Percentiles rank a stretch among this genome's conserved stretches.
These are phyloP conservation scores for Suhomyces pyralidae DNA, from an alignment of 805 yeast species.

Conservation along the genomic window DNA sequence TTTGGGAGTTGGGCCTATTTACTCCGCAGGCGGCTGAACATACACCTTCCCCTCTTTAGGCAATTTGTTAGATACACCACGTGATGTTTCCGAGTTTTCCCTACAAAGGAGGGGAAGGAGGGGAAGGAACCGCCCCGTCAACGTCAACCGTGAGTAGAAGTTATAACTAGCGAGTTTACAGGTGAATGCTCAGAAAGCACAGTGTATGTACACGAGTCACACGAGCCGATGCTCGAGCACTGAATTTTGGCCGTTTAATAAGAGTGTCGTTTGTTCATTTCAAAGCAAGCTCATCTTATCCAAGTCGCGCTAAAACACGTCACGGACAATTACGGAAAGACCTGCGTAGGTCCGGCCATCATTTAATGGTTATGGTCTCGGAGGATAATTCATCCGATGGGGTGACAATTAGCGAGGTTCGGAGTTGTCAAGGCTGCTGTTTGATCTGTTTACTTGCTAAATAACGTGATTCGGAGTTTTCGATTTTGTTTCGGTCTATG, in stretches of 20 bases:
- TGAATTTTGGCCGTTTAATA: not conserved
- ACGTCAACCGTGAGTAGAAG: not conserved
- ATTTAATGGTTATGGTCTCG: not conserved
- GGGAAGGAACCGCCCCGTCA: not conserved
- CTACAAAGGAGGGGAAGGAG: slow-evolving; percentile 3
- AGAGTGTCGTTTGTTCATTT: not conserved
- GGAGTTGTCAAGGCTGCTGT: not conserved
- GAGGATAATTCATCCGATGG: not conserved
- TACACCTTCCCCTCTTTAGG: not conserved
- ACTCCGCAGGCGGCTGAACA: not conserved
- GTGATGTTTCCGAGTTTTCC: slow-evolving; percentile 4
- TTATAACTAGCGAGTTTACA: not conserved
- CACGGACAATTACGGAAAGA: not conserved
- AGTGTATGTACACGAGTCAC: not conserved
- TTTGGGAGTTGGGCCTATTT: not conserved
- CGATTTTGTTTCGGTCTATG: not conserved
- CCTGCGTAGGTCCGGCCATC: not conserved
- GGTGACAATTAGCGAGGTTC: not conserved
- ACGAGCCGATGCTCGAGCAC: not conserved
- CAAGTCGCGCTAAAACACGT: not conserved
- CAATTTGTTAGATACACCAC: slow-evolving; percentile 1
- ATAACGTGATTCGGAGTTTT: too few species aligned
- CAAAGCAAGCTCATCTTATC: not conserved
- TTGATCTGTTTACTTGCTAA: too few species aligned
- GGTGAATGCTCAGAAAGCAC: not conserved